Evolutionary conservation across 169 alveolate genomes (phyloP).

Genomic region (Toxoplasma gondii): DNA sequence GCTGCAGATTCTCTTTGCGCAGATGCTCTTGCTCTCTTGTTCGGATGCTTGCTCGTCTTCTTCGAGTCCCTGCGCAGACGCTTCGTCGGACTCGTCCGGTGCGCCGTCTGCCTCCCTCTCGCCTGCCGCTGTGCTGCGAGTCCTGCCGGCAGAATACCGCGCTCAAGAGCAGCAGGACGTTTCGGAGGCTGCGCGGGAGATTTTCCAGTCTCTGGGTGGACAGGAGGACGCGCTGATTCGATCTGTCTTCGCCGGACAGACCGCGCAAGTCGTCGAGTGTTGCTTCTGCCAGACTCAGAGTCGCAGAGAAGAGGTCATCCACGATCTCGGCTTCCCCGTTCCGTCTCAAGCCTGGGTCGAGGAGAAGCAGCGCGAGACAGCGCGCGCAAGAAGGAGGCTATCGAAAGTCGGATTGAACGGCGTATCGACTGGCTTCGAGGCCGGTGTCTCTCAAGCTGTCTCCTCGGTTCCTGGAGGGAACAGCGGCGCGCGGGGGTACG

Average conservation of each 20-base stretch:
- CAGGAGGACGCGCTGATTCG: constrained; percentile 73
- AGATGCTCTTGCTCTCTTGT: background rate
- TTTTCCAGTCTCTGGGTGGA: constrained; percentile 78
- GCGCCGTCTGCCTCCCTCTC: background rate
- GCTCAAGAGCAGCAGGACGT: constrained; percentile 82
- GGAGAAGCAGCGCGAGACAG: constrained; percentile 41
- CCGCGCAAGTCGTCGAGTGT: constrained; percentile 79
- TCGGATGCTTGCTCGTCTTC: background rate
- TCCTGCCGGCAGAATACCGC: constrained; percentile 73
- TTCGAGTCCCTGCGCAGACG: too few species aligned
- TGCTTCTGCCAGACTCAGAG: constrained; percentile 73
- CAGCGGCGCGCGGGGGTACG: too few species aligned
- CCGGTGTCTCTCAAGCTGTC: too few species aligned
- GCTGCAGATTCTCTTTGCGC: constrained; percentile 41
- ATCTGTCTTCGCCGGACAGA: constrained; percentile 81
- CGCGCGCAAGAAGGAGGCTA: background rate
- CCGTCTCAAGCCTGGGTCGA: constrained; percentile 28
- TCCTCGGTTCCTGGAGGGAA: too few species aligned
- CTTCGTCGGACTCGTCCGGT: background rate
- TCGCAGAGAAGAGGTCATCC: constrained; percentile 76
- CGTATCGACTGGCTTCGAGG: too few species aligned
- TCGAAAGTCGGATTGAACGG: too few species aligned
- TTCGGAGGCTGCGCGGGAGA: constrained; percentile 76
- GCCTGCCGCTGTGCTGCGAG: background rate
- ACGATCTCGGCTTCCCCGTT: constrained; percentile 78